phyloP scores from a whole-genome alignment of 306 rosid genomes.

The Argentina anserina region DNA sequence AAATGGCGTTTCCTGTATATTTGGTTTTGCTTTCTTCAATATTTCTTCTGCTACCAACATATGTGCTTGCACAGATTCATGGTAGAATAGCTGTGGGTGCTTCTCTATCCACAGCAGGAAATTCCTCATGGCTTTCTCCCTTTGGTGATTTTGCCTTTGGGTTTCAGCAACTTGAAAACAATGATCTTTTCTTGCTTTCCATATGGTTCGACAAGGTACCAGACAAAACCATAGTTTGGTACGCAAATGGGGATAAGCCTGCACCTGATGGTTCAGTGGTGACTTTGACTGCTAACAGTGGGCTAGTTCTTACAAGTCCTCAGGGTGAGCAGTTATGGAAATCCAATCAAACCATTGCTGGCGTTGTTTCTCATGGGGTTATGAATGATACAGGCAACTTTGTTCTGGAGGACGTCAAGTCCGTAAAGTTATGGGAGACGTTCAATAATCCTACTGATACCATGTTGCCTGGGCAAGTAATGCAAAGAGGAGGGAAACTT shows the following conservation, averaged over 20 bases:
- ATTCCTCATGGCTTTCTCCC: no score
- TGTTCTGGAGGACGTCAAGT: not conserved
- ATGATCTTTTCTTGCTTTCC: constrained; percentile 32
- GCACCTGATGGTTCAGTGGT: constrained; percentile 33
- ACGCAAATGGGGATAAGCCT: constrained; percentile 11
- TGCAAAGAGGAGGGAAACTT: constrained; percentile 8
- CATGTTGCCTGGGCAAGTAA: constrained; percentile 28
- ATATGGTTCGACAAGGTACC: constrained; percentile 52
- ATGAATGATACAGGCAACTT: constrained; percentile 22
- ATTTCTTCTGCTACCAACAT: constrained; percentile 20
- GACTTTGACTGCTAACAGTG: not conserved
- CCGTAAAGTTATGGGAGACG: constrained; percentile 20
- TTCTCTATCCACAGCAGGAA: no score
- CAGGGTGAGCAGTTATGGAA: constrained; percentile 13
- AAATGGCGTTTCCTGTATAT: not conserved
- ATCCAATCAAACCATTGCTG: not conserved
- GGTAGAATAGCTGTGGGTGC: not conserved
- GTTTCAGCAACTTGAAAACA: no score
- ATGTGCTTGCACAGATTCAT: constrained; percentile 31
- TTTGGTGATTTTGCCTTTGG: no score
- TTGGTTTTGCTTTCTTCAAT: constrained; percentile 3
- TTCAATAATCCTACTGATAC: constrained; percentile 28
- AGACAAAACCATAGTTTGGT: constrained; percentile 41
- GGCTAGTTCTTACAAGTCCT: constrained; percentile 7
- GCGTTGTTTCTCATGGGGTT: not conserved